Conservation (phyloP, 1,284 basidiomycete species). For the Fomes fomentarius region DNA sequence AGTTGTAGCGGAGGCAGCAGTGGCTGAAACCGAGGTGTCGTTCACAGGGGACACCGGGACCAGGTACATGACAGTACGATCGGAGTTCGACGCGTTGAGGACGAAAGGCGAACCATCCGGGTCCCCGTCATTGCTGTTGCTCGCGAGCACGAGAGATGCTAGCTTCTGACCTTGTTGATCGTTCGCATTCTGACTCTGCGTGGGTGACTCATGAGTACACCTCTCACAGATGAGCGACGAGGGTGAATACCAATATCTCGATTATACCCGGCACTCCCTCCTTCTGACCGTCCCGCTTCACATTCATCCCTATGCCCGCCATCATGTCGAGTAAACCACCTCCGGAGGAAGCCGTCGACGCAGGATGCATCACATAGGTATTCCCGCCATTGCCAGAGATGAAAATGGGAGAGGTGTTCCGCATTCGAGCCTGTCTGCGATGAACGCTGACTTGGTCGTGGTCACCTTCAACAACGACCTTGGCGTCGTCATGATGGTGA, state of each 20-base stretch:
- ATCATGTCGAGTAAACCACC: not conserved
- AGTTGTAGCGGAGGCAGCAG: constrained; percentile 21
- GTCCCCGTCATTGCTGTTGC: constrained; percentile 16
- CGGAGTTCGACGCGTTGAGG: constrained; percentile 57
- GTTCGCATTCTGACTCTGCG: constrained; percentile 34
- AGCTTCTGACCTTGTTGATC: constrained; percentile 37
- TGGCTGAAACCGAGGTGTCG: constrained; percentile 15
- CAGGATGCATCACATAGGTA: not conserved
- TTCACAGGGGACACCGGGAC: constrained; percentile 32
- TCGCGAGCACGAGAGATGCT: constrained; percentile 48
- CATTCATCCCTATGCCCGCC: not conserved
- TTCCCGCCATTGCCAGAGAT: constrained; percentile 14
- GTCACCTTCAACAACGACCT: constrained; percentile 25
- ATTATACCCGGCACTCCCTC: constrained; percentile 46
- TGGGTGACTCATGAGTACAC: too few species aligned
- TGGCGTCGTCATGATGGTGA: constrained; percentile 12
- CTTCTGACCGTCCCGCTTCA: constrained; percentile 19
- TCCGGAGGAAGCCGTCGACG: not conserved
- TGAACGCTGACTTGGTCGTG: constrained; percentile 24
- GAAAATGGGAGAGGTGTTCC: constrained; percentile 4
- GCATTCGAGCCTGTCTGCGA: not conserved
- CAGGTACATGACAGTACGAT: constrained; percentile 55
- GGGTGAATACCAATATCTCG: constrained; percentile 46
- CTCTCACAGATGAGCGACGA: too few species aligned
- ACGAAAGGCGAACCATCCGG: constrained; percentile 41